Base-by-base conservation (phyloP, 202 grass and related monocot species). In the Thinopyrum obtusiflorum region DNA sequence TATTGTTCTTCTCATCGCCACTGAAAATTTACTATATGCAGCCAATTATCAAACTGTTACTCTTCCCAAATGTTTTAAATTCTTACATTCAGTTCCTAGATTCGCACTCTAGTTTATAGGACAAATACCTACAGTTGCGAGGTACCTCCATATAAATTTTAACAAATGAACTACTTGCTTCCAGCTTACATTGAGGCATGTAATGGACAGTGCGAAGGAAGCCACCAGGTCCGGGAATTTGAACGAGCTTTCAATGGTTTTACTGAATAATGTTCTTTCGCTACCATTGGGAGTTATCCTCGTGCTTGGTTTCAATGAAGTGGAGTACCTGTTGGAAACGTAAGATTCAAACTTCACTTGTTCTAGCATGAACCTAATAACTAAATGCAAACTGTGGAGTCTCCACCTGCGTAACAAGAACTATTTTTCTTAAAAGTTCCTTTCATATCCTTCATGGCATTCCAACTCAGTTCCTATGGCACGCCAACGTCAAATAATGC, bases 171-270 rank as follows among this genome's bases (percentile, higher is more conserved):
- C 23, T 55, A 12, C 13, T 79, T 76, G 59, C 37, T 69, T 66
- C 89, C 89, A 98, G 95, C 89, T 98, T 87, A 98, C 91, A 77
- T 80, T 98, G 69, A 65, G 95, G 72, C 89, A 92, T 89, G 89
- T 95, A 80, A 98, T 98, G 95, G 95, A 95, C 76, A 95, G 88
- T 25, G 96, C 96, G 64, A 95, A 98, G 72, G 89, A 94, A 88
- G 88, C 92, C 51, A 98, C 96, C 80, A 92, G 84, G 26, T 98
- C 96, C 66, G 96, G 96, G 47, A 94, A 98, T 86, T 88, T 98
- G 91, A 98, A 95, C 11, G 96, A 95, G 84, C 88, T 98, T 84
- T 94, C 96, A 11, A 98, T 98, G 96, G 96, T 98, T 86, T 87
- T 98, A 55, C 87, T 98, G 72, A 98, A 98, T 80, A 98, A 98